Percentiles rank a stretch among this genome's conserved stretches.
Evolutionary conservation across 208 protist genomes (phyloP).

Genomic region (Tritrichomonas musculus): DNA sequence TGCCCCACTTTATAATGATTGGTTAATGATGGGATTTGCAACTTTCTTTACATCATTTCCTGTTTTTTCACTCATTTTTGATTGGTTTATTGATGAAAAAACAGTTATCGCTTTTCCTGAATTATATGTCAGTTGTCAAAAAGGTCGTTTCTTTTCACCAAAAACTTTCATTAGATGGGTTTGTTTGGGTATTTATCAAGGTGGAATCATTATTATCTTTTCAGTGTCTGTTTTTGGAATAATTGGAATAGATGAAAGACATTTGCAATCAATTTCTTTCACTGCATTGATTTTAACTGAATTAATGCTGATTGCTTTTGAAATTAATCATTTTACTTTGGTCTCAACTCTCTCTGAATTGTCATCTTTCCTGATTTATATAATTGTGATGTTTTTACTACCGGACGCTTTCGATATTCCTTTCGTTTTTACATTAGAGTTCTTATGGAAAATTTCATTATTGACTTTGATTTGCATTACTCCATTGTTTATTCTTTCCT

Average conservation of each 20-base stretch:
- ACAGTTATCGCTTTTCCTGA: slow-evolving; percentile 85
- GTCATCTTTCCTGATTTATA: slow-evolving; percentile 33
- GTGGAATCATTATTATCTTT: slow-evolving; percentile 86
- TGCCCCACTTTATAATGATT: slow-evolving; percentile 84
- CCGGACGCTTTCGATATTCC: slow-evolving; percentile 25
- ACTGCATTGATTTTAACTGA: slow-evolving; percentile 91
- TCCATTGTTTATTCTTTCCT: neutral
- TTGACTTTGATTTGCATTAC: neutral
- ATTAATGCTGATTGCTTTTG: slow-evolving; percentile 78
- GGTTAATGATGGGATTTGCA: slow-evolving; percentile 84
- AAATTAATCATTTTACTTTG: slow-evolving; percentile 74
- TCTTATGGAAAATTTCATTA: slow-evolving; percentile 33
- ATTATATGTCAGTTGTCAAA: slow-evolving; percentile 89
- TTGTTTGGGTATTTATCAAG: slow-evolving; percentile 64
- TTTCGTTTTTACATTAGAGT: slow-evolving; percentile 37
- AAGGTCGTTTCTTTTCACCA: slow-evolving; percentile 70
- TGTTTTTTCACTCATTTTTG: slow-evolving; percentile 90
- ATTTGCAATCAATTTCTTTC: slow-evolving; percentile 88
- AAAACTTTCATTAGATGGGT: slow-evolving; percentile 71
- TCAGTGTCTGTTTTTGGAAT: slow-evolving; percentile 80
- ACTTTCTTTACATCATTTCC: slow-evolving; percentile 93
- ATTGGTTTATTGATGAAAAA: slow-evolving; percentile 79
- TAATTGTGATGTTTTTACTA: slow-evolving; percentile 15
- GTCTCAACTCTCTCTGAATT: slow-evolving; percentile 72
- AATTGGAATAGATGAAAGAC: slow-evolving; percentile 67